Conservation (phyloP, 2,329 filamentous ascomycete species). For the Aspergillus pseudoterreus region DNA sequence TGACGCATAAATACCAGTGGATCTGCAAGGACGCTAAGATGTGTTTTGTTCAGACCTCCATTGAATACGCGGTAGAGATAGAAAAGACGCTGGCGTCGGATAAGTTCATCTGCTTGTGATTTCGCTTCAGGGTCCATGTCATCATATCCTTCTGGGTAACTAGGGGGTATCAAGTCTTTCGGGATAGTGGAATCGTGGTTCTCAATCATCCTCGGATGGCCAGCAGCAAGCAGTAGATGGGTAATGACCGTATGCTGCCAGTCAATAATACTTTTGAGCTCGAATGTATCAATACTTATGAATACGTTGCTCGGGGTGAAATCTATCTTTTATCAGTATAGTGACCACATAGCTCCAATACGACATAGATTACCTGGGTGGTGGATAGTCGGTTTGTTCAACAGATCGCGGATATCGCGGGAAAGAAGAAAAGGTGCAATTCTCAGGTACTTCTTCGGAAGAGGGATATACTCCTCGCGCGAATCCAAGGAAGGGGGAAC, state of each 20-base stretch:
- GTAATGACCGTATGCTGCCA: constrained; percentile 23
- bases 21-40: constrained; percentile 18
- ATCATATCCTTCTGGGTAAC: constrained; percentile 15
- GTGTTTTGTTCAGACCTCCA: constrained; percentile 17
- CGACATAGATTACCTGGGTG: constrained; percentile 12
- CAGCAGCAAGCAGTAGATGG: constrained; percentile 17
- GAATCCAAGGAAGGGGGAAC: constrained; percentile 16
- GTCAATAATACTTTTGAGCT: constrained; percentile 20
- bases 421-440: constrained; percentile 16
- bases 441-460: constrained; percentile 20
- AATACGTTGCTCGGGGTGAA: too few species aligned
- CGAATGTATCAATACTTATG: not conserved
- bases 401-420: constrained; percentile 10
- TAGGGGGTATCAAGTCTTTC: constrained; percentile 11
- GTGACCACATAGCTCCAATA: too few species aligned
- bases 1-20: constrained; percentile 16
- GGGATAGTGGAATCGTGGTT: constrained; percentile 20
- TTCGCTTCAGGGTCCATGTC: constrained; percentile 15
- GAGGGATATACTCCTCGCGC: constrained; percentile 13
- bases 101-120: constrained; percentile 18
- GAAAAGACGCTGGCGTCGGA: constrained; percentile 13
- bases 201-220: constrained; percentile 19
- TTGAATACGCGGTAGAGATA: constrained; percentile 24
- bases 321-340: too few species aligned
- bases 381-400: constrained; percentile 17